A percentile compares a stretch with the other conserved stretches of the same genome.
These are phyloP conservation scores for Hanseniaspora guilliermondii DNA, from an alignment of 805 yeast genomes.

Conservation along the genomic window DNA sequence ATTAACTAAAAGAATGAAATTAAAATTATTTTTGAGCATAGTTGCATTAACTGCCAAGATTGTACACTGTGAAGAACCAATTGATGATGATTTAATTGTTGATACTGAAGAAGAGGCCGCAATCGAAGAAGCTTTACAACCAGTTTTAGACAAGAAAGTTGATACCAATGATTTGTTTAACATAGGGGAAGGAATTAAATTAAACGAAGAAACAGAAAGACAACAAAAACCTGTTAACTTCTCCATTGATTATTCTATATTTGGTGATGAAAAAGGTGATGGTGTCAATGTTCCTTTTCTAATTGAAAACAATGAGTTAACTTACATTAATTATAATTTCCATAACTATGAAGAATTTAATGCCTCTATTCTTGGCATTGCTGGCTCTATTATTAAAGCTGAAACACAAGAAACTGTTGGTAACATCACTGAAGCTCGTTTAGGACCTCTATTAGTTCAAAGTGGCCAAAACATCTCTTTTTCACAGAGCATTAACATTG, in stretches of 20 bases:
- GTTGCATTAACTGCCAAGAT: background rate
- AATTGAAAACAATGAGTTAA: constrained; percentile 42
- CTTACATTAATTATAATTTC: constrained; percentile 41
- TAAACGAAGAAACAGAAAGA: constrained; percentile 18
- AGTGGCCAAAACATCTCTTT: constrained; percentile 40
- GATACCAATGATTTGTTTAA: background rate
- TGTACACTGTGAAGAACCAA: background rate
- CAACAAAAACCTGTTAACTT: constrained; percentile 33
- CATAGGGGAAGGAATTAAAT: background rate
- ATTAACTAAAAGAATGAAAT: background rate
- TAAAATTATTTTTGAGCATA: background rate
- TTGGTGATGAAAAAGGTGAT: constrained; percentile 32
- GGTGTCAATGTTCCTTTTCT: constrained; percentile 30
- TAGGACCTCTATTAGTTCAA: constrained; percentile 47
- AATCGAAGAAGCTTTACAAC: background rate
- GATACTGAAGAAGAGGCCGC: background rate
- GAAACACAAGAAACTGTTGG: constrained; percentile 38
- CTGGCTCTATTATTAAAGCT: constrained; percentile 52
- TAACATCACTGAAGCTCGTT: constrained; percentile 51
- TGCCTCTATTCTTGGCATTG: constrained; percentile 50
- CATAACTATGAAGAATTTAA: constrained; percentile 41
- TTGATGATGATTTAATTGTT: constrained; percentile 1
- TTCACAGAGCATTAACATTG: constrained; percentile 48
- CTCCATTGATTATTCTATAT: constrained; percentile 37
- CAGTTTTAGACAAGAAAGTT: background rate